Conservation (phyloP, 2,329 filamentous ascomycete genomes). For the Coniosporium tulheliwenetii region DNA sequence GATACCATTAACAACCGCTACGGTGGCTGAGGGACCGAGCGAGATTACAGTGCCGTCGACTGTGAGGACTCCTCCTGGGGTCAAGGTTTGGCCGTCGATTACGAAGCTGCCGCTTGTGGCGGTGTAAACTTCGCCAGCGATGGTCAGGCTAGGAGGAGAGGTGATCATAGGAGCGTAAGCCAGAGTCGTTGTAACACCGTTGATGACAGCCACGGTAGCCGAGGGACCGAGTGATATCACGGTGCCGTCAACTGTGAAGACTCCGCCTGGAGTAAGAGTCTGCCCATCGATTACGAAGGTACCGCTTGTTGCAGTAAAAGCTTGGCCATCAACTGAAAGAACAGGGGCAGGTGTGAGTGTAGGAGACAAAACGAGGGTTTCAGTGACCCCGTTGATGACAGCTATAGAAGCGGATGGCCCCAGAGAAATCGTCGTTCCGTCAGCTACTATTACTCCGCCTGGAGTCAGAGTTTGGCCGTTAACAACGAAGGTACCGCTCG, state of each 20-base stretch:
- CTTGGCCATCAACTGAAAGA: conserved; percentile 13
- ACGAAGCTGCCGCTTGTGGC: conserved; percentile 15
- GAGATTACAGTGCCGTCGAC: conserved; percentile 17
- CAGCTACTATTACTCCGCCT: conserved; percentile 11
- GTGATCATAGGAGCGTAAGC: conserved; percentile 10
- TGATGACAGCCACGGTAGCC: conserved; percentile 15
- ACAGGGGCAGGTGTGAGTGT: conserved; percentile 10
- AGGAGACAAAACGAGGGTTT: conserved; percentile 10
- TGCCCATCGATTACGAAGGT: conserved; percentile 14
- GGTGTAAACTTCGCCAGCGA: conserved; percentile 2
- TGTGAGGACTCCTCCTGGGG: conserved; percentile 17
- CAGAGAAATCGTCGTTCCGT: conserved; percentile 8
- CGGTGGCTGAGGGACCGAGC: conserved; percentile 13
- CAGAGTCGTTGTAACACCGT: conserved; percentile 11
- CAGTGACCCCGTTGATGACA: conserved; percentile 13
- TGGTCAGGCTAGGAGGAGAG: conserved; percentile 2
- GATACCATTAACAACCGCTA: conserved; percentile 15
- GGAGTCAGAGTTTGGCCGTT: conserved; percentile 1
- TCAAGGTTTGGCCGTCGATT: conserved; percentile 21
- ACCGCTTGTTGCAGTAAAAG: conserved; percentile 14
- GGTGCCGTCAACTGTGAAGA: conserved; percentile 16
- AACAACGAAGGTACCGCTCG: not conserved
- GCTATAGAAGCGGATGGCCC: conserved; percentile 15
- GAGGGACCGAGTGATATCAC: conserved; percentile 16
- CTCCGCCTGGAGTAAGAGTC: conserved; percentile 15